Conservation (phyloP, 441 rosid species). For the Pelargonium myrrhifolium region DNA sequence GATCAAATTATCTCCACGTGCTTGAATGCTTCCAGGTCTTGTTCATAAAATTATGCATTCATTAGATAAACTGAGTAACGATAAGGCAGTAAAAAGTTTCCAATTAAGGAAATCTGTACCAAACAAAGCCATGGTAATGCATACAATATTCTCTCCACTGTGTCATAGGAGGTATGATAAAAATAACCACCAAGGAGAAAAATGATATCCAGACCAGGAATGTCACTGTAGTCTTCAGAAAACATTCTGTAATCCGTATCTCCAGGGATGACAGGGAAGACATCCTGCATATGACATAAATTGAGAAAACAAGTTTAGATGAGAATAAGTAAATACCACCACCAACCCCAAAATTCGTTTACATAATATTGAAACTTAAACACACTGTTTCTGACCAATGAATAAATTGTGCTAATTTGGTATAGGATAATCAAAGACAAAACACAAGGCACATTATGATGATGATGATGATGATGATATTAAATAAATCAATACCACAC, state of each 20-base stretch:
- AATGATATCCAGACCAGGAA: slow-evolving; percentile 96
- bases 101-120: slow-evolving; percentile 38
- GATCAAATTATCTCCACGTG: slow-evolving; percentile 89
- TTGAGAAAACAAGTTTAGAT: neutral
- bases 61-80: slow-evolving; percentile 31
- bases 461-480: too few species aligned
- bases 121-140: slow-evolving; percentile 54
- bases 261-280: slow-evolving; percentile 86
- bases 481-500: neutral
- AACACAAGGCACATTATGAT: neutral
- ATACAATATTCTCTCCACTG: slow-evolving; percentile 94
- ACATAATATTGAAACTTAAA: neutral
- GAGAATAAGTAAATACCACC: neutral
- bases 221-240: slow-evolving; percentile 80
- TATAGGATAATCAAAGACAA: neutral
- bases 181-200: slow-evolving; percentile 95
- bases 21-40: slow-evolving; percentile 99
- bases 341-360: neutral
- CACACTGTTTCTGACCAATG: neutral
- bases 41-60: slow-evolving; percentile 27
- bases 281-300: slow-evolving; percentile 49
- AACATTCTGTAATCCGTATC: slow-evolving; percentile 96
- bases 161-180: slow-evolving; percentile 93
- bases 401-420: neutral
- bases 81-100: slow-evolving; percentile 15